Conservation (phyloP, 768 basidiomycete genomes). For the Russula virescens region DNA sequence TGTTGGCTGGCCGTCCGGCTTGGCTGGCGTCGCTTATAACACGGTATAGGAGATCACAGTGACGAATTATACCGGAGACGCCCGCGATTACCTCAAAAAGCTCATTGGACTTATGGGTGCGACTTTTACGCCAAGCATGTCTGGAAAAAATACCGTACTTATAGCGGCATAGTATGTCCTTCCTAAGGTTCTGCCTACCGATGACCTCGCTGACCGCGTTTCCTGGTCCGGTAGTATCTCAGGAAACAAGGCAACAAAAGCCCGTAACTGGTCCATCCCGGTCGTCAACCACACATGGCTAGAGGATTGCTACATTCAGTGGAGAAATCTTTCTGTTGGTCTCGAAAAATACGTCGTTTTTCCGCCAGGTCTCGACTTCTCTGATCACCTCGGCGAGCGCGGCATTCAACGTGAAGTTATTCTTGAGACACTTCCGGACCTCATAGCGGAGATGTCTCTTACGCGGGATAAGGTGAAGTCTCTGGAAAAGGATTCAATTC, state of each 20-base stretch:
- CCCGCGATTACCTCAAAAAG: constrained; percentile 83
- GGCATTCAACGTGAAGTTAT: constrained; percentile 22
- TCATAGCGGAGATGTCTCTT: constrained; percentile 7
- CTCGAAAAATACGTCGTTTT: constrained; percentile 65
- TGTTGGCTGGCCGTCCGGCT: background rate
- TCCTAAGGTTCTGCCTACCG: background rate
- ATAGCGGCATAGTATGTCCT: constrained; percentile 74
- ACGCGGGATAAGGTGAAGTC: background rate
- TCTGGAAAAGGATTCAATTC: background rate
- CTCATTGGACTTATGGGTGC: constrained; percentile 75
- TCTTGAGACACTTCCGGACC: constrained; percentile 17
- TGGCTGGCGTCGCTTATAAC: background rate
- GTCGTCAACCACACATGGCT: constrained; percentile 89
- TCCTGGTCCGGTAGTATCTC: constrained; percentile 22
- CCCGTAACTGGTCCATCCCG: constrained; percentile 74
- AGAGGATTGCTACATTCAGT: constrained; percentile 81
- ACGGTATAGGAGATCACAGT: constrained; percentile 62
- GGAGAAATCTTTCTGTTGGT: constrained; percentile 63
- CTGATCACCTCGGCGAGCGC: constrained; percentile 35
- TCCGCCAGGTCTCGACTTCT: constrained; percentile 63
- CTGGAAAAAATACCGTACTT: constrained; percentile 67
- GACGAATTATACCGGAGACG: constrained; percentile 83
- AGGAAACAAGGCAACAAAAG: constrained; percentile 60
- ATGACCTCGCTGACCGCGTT: background rate
- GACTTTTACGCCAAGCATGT: constrained; percentile 78